phyloP scores from a whole-genome alignment of 768 basidiomycete species.

The Lentinula guzmanii region DNA sequence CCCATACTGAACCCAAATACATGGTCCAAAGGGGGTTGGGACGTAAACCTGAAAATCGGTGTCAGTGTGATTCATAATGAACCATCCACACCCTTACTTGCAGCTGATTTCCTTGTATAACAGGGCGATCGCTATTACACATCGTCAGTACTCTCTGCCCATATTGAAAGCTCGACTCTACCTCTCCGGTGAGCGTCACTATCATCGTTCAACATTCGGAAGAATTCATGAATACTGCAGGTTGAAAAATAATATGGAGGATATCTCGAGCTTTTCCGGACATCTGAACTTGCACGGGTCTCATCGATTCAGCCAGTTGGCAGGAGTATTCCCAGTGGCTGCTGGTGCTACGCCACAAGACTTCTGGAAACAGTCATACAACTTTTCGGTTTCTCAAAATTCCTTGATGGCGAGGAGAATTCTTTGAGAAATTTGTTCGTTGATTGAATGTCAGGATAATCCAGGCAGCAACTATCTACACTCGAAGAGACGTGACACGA shows the following conservation, averaged over 20 bases:
- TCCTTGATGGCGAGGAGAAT: not conserved
- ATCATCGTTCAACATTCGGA: not conserved
- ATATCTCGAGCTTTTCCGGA: conserved; percentile 37
- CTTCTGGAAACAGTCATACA: conserved; percentile 23
- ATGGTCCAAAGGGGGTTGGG: conserved; percentile 29
- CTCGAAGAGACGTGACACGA: conserved; percentile 51
- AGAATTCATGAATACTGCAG: conserved; percentile 17
- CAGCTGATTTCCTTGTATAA: conserved; percentile 6
- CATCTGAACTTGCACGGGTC: conserved; percentile 51
- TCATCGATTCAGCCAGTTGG: conserved; percentile 46
- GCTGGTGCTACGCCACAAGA: conserved; percentile 15
- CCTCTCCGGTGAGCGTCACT: conserved; percentile 42
- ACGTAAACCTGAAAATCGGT: conserved; percentile 15
- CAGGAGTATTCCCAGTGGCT: conserved; percentile 45
- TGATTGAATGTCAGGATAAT: not conserved
- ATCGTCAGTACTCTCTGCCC: conserved; percentile 53
- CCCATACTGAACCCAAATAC: conserved; percentile 40
- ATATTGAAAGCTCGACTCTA: conserved; percentile 53
- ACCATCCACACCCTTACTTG: conserved; percentile 12
- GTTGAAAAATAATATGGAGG: conserved; percentile 21
- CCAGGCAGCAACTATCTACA: conserved; percentile 19
- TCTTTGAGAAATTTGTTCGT: not conserved
- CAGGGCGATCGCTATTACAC: conserved; percentile 35
- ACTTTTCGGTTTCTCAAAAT: conserved; percentile 33
- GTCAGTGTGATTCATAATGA: conserved; percentile 17